phyloP scores from a whole-genome alignment of 495 filamentous ascomycete species.

The Penicillium roqueforti region DNA sequence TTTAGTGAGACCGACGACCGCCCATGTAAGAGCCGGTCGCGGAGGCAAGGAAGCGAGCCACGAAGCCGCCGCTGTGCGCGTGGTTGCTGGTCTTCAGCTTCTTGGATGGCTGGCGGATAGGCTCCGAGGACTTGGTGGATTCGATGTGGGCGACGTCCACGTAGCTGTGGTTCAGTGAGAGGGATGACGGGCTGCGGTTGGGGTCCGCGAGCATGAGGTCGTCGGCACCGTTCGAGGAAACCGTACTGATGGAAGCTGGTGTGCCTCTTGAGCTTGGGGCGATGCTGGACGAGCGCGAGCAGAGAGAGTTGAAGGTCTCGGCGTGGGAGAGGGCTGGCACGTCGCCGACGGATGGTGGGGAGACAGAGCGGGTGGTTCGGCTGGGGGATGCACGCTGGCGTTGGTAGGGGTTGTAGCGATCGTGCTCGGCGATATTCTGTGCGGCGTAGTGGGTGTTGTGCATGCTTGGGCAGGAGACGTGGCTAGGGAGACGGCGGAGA shows the following conservation, averaged over 20 bases:
- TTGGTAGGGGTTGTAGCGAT: slow-evolving; percentile 37
- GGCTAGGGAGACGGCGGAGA: slow-evolving; percentile 26
- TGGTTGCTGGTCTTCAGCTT: slow-evolving; percentile 36
- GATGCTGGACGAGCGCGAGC: slow-evolving; percentile 49
- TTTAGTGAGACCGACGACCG: slow-evolving; percentile 35
- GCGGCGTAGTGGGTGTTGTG: slow-evolving; percentile 30
- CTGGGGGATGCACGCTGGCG: slow-evolving; percentile 37
- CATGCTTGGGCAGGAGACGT: slow-evolving; percentile 36
- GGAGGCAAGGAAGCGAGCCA: slow-evolving; percentile 44
- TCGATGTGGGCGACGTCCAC: slow-evolving; percentile 27
- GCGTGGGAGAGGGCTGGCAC: slow-evolving; percentile 46
- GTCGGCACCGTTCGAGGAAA: slow-evolving; percentile 35
- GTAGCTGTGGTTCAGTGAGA: slow-evolving; percentile 31
- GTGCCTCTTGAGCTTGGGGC: slow-evolving; percentile 41
- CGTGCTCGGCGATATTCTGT: slow-evolving; percentile 27
- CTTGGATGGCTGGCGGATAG: slow-evolving; percentile 37
- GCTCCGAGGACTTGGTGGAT: slow-evolving; percentile 25
- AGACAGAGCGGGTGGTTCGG: slow-evolving; percentile 39
- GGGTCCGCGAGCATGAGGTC: slow-evolving; percentile 36
- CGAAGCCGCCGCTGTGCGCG: slow-evolving; percentile 30
- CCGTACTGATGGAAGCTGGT: slow-evolving; percentile 40
- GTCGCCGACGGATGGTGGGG: slow-evolving; percentile 47
- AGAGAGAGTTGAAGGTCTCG: slow-evolving; percentile 41
- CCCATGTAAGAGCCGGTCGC: slow-evolving; percentile 44
- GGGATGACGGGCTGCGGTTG: slow-evolving; percentile 32